These are phyloP conservation scores for Trichoderma gamsii DNA, from an alignment of 495 filamentous ascomycete genomes.

Conservation along the genomic window DNA sequence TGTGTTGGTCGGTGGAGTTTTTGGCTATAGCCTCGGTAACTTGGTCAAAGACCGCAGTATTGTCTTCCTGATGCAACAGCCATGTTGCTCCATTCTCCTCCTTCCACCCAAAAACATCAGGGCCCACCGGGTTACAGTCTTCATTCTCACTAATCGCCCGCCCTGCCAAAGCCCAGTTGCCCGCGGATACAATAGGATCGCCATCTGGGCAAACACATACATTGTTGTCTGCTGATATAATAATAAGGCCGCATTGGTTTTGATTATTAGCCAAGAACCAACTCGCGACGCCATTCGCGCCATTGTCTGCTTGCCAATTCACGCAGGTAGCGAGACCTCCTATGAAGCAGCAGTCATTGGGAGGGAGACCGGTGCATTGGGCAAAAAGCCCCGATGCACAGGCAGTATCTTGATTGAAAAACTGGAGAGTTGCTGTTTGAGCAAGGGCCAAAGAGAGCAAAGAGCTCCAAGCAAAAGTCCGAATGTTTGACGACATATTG, in stretches of 20 bases:
- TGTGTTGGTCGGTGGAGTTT: neutral
- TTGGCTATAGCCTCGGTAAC: neutral
- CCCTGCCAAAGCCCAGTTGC: neutral
- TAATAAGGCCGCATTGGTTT: neutral
- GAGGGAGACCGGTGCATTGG: neutral
- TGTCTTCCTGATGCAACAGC: neutral
- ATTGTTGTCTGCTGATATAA: neutral
- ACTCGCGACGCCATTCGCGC: neutral
- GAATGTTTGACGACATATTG: neutral
- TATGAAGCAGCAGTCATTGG: neutral
- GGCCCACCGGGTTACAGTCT: neutral
- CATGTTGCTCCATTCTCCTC: neutral
- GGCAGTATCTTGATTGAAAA: neutral
- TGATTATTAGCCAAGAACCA: neutral
- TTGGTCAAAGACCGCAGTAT: neutral
- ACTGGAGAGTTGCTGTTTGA: neutral
- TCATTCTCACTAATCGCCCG: neutral
- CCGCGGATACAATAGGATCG: neutral
- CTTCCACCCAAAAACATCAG: neutral
- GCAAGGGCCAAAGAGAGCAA: neutral
- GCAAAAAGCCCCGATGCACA: neutral
- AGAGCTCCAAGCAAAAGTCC: neutral
- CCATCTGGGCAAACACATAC: neutral
- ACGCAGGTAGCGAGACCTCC: neutral
- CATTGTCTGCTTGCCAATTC: neutral